These are phyloP conservation scores for Chrysosporium queenslandicum DNA, from an alignment of 2,329 filamentous ascomycete genomes.

Conservation along the genomic window DNA sequence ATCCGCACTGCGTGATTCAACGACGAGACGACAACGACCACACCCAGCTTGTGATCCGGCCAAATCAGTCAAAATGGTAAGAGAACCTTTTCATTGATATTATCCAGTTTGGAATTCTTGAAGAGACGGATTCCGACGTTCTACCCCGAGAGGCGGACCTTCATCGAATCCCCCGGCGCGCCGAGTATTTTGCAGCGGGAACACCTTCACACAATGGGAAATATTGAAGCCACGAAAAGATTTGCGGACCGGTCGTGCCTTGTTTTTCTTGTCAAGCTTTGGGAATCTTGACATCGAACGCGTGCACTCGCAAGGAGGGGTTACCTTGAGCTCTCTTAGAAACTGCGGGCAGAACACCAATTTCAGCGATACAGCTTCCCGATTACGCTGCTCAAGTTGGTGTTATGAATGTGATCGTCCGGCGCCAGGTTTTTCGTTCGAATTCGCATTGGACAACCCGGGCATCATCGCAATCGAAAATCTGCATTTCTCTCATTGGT, in stretches of 20 bases:
- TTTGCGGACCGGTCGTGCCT: background rate
- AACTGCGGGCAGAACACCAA: background rate
- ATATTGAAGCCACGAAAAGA: background rate
- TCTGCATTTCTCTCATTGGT: background rate
- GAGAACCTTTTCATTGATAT: constrained; percentile 19
- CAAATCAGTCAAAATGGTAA: constrained; percentile 42
- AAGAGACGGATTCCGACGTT: constrained; percentile 15
- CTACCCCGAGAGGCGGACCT: background rate
- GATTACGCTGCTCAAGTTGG: background rate
- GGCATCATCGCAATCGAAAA: background rate
- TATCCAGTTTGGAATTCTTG: constrained; percentile 18
- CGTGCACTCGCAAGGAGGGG: too few relatives aligned
- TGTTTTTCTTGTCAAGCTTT: background rate
- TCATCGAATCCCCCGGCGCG: background rate
- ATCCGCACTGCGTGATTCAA: constrained; percentile 30
- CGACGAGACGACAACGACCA: constrained; percentile 27
- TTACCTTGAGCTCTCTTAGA: background rate
- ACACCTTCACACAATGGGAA: background rate
- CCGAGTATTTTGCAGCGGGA: background rate
- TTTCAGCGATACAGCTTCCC: background rate
- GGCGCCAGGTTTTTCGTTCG: background rate
- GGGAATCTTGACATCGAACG: too few relatives aligned
- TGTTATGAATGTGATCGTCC: too few relatives aligned
- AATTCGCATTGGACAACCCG: background rate
- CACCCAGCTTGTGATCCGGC: constrained; percentile 32